Evolutionary conservation across 495 filamentous ascomycete species (phyloP).

Genomic region (Aspergillus nidulans): DNA sequence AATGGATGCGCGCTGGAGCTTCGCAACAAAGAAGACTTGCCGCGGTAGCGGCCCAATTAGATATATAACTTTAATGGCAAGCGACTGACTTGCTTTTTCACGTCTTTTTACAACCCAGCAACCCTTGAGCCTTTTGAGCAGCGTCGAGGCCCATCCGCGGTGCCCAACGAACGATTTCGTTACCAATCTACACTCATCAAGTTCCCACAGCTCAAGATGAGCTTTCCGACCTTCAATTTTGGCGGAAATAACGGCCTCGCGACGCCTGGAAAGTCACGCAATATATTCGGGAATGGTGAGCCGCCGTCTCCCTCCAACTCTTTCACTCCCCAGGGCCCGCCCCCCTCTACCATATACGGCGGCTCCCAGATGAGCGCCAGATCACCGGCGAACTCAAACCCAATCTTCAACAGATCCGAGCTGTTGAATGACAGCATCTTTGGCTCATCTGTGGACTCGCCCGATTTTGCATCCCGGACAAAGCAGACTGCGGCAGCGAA

Average conservation of each 20-base stretch:
- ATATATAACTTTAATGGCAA: not conserved
- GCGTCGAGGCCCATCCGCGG: not conserved
- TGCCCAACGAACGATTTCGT: not conserved
- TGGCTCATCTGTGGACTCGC: conserved; percentile 38
- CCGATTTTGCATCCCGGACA: conserved; percentile 32
- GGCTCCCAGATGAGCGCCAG: conserved; percentile 58
- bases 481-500: conserved; percentile 22
- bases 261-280: conserved; percentile 41
- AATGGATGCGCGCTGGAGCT: conserved; percentile 3
- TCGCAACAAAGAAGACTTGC: not conserved
- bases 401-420: conserved; percentile 38
- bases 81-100: not conserved
- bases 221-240: conserved; percentile 32
- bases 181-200: not conserved
- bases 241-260: conserved; percentile 32
- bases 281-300: conserved; percentile 50
- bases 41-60: not conserved
- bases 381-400: conserved; percentile 31
- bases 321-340: conserved; percentile 69
- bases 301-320: conserved; percentile 66
- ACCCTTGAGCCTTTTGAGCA: not conserved
- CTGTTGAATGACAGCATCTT: conserved; percentile 43
- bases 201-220: conserved; percentile 24
- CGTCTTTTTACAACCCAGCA: not conserved
- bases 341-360: conserved; percentile 58